Evolutionary conservation across 2,329 filamentous ascomycete species (phyloP), one percentile per base, ranked within the genome.

Genomic region (Xylariaceae sp.): DNA sequence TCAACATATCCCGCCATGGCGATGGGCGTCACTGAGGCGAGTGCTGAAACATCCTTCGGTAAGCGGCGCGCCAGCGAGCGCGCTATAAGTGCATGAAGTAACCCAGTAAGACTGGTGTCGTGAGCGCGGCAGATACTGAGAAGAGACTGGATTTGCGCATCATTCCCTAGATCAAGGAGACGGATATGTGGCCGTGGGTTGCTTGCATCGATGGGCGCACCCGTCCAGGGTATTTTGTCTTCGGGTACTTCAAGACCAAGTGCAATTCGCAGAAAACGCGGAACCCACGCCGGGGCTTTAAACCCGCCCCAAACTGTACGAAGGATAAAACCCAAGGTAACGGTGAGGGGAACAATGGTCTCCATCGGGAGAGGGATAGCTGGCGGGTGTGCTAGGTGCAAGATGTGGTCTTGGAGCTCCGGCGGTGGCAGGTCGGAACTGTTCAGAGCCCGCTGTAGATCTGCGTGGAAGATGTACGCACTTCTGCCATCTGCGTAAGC

Each of bases 401-500:
- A 58, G 3, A 63, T 40, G 43, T 57, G 53, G 19, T 50, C 41
- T 10, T 52, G 45, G n/a, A 55, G 53, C 44, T 44, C 55, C 6
- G 27, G 32, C 3, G 44, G 55, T 14, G 20, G 29, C 10, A 47
- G 39, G 12, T 35, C 10, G 7, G 6, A 21, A 11, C 21, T 42
- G 45, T 67, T 69, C 2, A 80, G 62, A 4, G 73, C 67, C 3
- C 60, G 53, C 4, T 75, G 64, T 0, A 82, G 60, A 2, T 66
- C 62, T 22, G 66, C 59, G 49, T 82, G 78, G 50, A 82, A 79
- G 2, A 68, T 55, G 22, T 63, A 61, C 0, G 70, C 72, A 50
- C 72, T 71, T 11, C 68, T 63, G 1, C 79, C 79, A 50, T 82
- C 79, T 20, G 68, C 67, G 16, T 81, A 62, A 0, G 69, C 65